A percentile compares a stretch with the other conserved stretches of the same genome.
These are phyloP conservation scores for Penicillium steckii DNA, from an alignment of 495 filamentous ascomycete species.

Conservation along the genomic window DNA sequence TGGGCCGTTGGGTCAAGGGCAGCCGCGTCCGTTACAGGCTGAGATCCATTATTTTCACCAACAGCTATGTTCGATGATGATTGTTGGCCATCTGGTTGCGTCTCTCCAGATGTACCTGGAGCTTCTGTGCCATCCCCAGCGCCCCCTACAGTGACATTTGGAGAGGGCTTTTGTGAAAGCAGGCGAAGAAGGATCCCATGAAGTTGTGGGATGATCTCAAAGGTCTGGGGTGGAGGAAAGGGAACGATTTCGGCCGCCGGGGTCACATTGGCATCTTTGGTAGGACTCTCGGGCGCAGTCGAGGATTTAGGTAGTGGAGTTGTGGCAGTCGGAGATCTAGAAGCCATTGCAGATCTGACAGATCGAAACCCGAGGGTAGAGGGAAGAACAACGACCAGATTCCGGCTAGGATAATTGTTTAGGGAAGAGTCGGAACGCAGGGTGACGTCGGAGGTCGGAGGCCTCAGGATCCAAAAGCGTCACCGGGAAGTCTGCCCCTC, in stretches of 20 bases:
- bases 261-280: constrained; percentile 32
- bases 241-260: constrained; percentile 49
- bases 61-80: constrained; percentile 16
- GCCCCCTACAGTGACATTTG: constrained; percentile 16
- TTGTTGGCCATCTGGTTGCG: constrained; percentile 30
- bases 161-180: constrained; percentile 37
- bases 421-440: constrained; percentile 40
- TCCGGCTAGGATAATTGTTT: constrained; percentile 32
- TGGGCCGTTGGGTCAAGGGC: constrained; percentile 32
- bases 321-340: constrained; percentile 36
- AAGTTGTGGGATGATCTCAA: constrained; percentile 84
- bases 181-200: constrained; percentile 74
- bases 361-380: constrained; percentile 16
- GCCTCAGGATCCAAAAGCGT: constrained; percentile 36
- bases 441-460: constrained; percentile 30
- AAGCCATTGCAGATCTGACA: constrained; percentile 31
- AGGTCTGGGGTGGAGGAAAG: constrained; percentile 57
- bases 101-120: constrained; percentile 19
- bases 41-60: constrained; percentile 22
- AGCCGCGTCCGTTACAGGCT: constrained; percentile 25
- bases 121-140: constrained; percentile 24
- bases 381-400: constrained; percentile 8
- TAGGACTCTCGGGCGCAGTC: constrained; percentile 40
- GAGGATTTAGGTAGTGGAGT: constrained; percentile 42
- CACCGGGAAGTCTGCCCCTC: constrained; percentile 37